A percentile compares a stretch with the other conserved stretches of the same genome.
Evolutionary conservation across 768 basidiomycete species (phyloP).

Genomic region (Suillus hirtellus): DNA sequence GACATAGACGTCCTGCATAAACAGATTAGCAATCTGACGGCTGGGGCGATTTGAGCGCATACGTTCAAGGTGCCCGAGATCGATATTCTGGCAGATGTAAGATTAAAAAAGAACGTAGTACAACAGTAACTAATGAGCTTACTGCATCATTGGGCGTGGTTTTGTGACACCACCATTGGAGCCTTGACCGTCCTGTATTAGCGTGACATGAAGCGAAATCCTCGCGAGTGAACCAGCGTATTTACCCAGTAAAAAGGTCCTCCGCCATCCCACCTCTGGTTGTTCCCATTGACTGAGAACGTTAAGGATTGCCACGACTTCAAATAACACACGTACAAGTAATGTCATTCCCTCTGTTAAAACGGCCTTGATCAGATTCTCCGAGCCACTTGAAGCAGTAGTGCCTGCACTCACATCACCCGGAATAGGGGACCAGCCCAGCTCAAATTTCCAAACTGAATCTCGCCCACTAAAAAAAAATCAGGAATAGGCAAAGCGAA

Average conservation of each 20-base stretch:
- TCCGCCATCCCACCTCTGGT: constrained; percentile 41
- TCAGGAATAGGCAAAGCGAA: not conserved
- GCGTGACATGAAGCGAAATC: not conserved
- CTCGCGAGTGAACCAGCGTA: not conserved
- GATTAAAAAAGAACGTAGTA: not conserved
- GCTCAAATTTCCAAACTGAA: constrained; percentile 51
- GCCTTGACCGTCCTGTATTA: constrained; percentile 30
- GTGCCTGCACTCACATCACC: constrained; percentile 39
- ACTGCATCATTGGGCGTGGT: constrained; percentile 44
- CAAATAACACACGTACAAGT: constrained; percentile 40
- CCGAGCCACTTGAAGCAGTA: not conserved
- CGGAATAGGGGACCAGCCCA: constrained; percentile 59
- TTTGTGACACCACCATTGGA: constrained; percentile 17
- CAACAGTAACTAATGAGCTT: constrained; percentile 8
- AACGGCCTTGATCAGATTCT: not conserved
- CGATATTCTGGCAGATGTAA: constrained; percentile 29
- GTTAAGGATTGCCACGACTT: not conserved
- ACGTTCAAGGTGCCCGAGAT: constrained; percentile 44
- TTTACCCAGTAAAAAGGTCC: constrained; percentile 47
- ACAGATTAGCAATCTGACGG: not conserved
- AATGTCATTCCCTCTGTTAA: constrained; percentile 45
- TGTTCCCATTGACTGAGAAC: constrained; percentile 40
- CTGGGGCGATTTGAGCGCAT: constrained; percentile 8
- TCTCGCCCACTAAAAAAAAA: constrained; percentile 48
- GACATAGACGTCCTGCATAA: constrained; percentile 33